phyloP scores from a whole-genome alignment of 805 yeast genomes.

The Candida corydali region DNA sequence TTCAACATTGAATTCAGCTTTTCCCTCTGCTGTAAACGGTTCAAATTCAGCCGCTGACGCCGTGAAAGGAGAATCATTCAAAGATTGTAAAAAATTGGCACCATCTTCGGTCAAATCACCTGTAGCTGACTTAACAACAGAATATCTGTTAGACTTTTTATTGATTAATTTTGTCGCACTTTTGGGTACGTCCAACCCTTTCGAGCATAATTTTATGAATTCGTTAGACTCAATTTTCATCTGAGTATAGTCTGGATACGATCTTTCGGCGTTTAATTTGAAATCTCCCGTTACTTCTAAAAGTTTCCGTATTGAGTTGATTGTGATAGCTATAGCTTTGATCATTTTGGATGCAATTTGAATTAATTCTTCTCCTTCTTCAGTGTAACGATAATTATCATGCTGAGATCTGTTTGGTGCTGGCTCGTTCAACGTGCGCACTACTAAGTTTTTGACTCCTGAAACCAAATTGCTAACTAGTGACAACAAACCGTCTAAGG shows the following conservation, averaged over 20 bases:
- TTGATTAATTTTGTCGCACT: conserved; percentile 10
- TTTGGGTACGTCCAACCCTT: background rate
- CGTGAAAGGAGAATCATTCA: conserved; percentile 24
- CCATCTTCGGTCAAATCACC: conserved; percentile 48
- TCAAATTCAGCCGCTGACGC: conserved; percentile 33
- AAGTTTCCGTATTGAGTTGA: conserved; percentile 47
- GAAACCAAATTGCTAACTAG: conserved; percentile 63
- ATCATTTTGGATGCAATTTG: conserved; percentile 59
- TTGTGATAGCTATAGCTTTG: conserved; percentile 45
- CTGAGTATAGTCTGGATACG: conserved; percentile 60
- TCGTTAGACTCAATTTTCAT: conserved; percentile 56
- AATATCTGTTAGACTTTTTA: conserved; percentile 42
- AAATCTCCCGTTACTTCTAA: conserved; percentile 64
- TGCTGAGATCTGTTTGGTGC: conserved; percentile 14
- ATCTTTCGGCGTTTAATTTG: conserved; percentile 48
- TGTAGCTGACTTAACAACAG: conserved; percentile 48
- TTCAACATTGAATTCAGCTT: conserved; percentile 16
- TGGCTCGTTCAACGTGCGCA: conserved; percentile 46
- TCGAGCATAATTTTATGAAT: conserved; percentile 58
- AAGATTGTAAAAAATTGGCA: conserved; percentile 38
- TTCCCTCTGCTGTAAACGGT: conserved; percentile 22
- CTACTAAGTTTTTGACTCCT: conserved; percentile 59
- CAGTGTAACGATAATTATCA: conserved; percentile 49
- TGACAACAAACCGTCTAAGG: conserved; percentile 55
- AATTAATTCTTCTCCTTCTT: conserved; percentile 64